A percentile compares a stretch with the other conserved stretches of the same genome.
These are phyloP conservation scores for Neurospora sp. DNA, from an alignment of 495 filamentous ascomycete genomes.

Conservation along the genomic window DNA sequence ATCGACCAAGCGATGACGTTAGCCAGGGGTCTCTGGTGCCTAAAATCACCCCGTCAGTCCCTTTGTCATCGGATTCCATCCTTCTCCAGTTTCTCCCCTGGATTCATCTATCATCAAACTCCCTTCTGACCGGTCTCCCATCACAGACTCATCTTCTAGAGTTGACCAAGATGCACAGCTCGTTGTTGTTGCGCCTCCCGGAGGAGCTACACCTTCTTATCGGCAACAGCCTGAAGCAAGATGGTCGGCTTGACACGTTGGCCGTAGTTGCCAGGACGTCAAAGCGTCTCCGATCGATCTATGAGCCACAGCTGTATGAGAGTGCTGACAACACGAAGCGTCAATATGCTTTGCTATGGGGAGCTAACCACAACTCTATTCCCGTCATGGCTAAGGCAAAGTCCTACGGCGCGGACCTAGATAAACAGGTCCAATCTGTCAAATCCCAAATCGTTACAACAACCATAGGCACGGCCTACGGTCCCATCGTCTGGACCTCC, in stretches of 20 bases:
- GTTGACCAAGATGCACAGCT: background rate
- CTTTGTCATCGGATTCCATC: background rate
- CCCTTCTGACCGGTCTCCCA: background rate
- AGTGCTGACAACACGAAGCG: background rate
- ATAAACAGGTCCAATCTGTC: background rate
- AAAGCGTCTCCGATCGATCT: background rate
- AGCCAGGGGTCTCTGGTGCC: background rate
- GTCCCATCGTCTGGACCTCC: too few species aligned
- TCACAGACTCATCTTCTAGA: too few species aligned
- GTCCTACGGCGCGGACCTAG: background rate
- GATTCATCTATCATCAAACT: background rate
- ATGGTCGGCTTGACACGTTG: background rate
- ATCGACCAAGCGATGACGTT: background rate
- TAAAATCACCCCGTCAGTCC: background rate
- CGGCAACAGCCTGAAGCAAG: background rate
- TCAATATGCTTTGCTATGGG: background rate
- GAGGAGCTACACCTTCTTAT: background rate
- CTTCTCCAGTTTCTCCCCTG: background rate
- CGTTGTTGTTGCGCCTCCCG: background rate
- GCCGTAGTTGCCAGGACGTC: background rate
- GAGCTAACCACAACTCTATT: background rate
- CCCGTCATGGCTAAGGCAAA: background rate
- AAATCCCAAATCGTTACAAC: too few species aligned
- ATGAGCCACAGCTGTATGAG: background rate
- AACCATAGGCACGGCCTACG: too few species aligned